Evolutionary conservation across 1,139 yeast species (phyloP).

Genomic region (Geotrichum klebahnii): DNA sequence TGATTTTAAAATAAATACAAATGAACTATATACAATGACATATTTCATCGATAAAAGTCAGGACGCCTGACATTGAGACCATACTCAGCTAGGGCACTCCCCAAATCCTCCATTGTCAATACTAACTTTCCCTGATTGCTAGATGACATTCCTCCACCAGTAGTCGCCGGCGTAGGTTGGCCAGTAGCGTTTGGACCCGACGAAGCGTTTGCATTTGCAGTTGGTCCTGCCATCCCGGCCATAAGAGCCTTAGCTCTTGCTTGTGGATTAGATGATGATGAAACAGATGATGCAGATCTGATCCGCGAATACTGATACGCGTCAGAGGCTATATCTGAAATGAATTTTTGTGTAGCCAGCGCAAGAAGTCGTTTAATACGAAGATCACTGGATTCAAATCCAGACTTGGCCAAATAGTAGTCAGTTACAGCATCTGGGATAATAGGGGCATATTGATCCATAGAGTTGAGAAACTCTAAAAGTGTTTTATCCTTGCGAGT

Average conservation of each 20-base stretch:
- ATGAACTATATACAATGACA: neutral
- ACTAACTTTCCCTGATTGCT: constrained; percentile 71
- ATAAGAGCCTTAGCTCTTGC: constrained; percentile 74
- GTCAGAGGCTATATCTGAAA: constrained; percentile 91
- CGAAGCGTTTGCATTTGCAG: constrained; percentile 35
- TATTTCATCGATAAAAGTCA: constrained; percentile 70
- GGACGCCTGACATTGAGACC: constrained; percentile 90
- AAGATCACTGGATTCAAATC: constrained; percentile 75
- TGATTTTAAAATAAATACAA: neutral
- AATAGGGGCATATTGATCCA: constrained; percentile 93
- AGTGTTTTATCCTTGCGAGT: constrained; percentile 83
- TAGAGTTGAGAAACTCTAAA: constrained; percentile 75
- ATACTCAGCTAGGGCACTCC: constrained; percentile 84
- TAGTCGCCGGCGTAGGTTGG: constrained; percentile 39
- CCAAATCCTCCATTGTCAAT: constrained; percentile 81
- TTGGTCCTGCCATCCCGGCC: constrained; percentile 55
- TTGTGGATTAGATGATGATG: constrained; percentile 80
- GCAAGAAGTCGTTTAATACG: constrained; percentile 83
- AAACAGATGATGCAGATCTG: constrained; percentile 76
- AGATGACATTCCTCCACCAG: constrained; percentile 41
- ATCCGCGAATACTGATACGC: constrained; percentile 94
- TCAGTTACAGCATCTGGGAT: constrained; percentile 98
- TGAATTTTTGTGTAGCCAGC: constrained; percentile 90
- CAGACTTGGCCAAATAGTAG: constrained; percentile 82
- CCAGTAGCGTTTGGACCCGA: constrained; percentile 25